These are phyloP conservation scores for Gonium pectorale DNA, from an alignment of 139 green algal species.

Conservation along the genomic window DNA sequence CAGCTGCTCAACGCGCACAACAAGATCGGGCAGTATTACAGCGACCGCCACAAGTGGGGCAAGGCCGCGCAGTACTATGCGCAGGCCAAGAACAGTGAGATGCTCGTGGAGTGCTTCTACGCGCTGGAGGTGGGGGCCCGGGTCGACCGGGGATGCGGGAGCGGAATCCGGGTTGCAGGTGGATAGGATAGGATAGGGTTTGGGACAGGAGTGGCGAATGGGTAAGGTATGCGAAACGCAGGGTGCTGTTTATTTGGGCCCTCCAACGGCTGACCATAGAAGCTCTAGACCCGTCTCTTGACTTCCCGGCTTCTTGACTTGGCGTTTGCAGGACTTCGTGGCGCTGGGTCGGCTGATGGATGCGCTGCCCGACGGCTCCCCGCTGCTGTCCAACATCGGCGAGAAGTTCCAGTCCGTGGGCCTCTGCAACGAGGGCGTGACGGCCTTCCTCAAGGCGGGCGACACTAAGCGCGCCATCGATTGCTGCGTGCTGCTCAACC, in stretches of 20 bases:
- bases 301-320: too few relatives aligned
- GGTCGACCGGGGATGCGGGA: too few relatives aligned
- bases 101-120: constrained; percentile 83
- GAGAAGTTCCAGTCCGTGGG: constrained; percentile 81
- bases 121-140: constrained; percentile 64
- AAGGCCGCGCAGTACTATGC: constrained; percentile 85
- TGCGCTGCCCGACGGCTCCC: constrained; percentile 72
- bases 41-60: constrained; percentile 78
- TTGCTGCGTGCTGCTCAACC: constrained; percentile 85
- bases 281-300: too few relatives aligned
- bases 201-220: too few relatives aligned
- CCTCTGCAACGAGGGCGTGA: constrained; percentile 79
- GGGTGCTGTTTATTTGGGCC: too few relatives aligned
- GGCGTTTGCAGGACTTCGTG: constrained; percentile 75
- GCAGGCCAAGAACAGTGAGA: constrained; percentile 81
- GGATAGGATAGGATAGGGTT: too few relatives aligned
- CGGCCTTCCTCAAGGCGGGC: constrained; percentile 76
- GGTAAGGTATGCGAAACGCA: too few relatives aligned
- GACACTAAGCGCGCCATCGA: constrained; percentile 84
- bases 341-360: constrained; percentile 74
- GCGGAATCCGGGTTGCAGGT: too few relatives aligned
- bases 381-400: constrained; percentile 73
- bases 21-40: constrained; percentile 87
- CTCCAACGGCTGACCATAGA: too few relatives aligned
- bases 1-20: constrained; percentile 74